Conservation (phyloP, 805 yeast genomes). For the Jamesozyma jinghongensis region DNA sequence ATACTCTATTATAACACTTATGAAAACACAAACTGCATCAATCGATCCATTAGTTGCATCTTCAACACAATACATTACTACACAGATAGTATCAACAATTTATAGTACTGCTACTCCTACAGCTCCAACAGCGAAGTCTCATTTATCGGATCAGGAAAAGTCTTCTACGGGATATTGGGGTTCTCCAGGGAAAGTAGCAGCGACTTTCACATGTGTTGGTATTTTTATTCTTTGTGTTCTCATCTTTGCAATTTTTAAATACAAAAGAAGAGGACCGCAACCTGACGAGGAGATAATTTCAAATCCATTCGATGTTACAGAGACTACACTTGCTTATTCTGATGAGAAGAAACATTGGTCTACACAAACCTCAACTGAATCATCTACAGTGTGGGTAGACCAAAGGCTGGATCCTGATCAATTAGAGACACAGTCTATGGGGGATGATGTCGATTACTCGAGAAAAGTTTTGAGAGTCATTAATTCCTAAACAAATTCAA, state of each 20-base stretch:
- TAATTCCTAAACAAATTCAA: conserved; percentile 19
- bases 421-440: conserved; percentile 27
- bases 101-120: conserved; percentile 8
- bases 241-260: background rate
- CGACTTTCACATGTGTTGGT: conserved; percentile 76
- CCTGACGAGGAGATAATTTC: too few species aligned
- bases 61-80: conserved; percentile 5
- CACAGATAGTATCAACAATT: conserved; percentile 14
- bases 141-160: background rate
- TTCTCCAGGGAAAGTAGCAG: conserved; percentile 72
- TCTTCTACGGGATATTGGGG: conserved; percentile 44
- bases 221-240: conserved; percentile 31
- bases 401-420: conserved; percentile 31
- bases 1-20: conserved; percentile 16
- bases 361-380: too few species aligned
- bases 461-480: conserved; percentile 39
- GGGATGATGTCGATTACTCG: conserved; percentile 43
- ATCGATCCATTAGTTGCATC: background rate
- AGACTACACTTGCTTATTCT: too few species aligned
- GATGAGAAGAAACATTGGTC: too few species aligned
- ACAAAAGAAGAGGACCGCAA: too few species aligned
- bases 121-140: background rate
- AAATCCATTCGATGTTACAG: too few species aligned
- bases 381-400: conserved; percentile 23
- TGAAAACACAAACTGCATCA: conserved; percentile 5